Evolutionary conservation across 768 basidiomycete genomes (phyloP).

Genomic region (Leccinellum albellum): DNA sequence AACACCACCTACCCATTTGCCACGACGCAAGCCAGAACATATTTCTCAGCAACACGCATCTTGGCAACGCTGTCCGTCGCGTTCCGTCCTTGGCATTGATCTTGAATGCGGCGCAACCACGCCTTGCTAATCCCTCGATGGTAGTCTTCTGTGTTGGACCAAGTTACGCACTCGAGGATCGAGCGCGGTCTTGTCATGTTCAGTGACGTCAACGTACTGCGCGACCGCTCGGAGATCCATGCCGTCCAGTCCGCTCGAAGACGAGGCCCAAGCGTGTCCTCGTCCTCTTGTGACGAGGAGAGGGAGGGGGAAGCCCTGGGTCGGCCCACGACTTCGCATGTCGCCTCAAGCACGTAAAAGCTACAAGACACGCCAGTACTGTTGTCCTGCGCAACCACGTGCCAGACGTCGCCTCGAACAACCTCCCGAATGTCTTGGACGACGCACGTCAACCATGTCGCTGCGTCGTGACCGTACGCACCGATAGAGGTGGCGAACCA

Average conservation of each 20-base stretch:
- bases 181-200: neutral
- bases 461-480: constrained; percentile 28
- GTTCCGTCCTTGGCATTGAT: constrained; percentile 33
- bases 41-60: constrained; percentile 52
- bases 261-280: constrained; percentile 2
- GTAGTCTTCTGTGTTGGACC: constrained; percentile 73
- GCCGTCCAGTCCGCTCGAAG: constrained; percentile 64
- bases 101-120: constrained; percentile 50
- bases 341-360: constrained; percentile 62
- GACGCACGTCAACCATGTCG: constrained; percentile 32
- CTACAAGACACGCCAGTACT: constrained; percentile 22
- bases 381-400: constrained; percentile 34
- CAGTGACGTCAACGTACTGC: neutral
- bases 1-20: constrained; percentile 52
- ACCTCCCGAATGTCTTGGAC: constrained; percentile 52
- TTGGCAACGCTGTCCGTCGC: constrained; percentile 40
- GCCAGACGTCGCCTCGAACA: constrained; percentile 59
- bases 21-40: constrained; percentile 68
- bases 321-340: constrained; percentile 68
- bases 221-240: constrained; percentile 41
- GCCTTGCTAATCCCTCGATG: constrained; percentile 60
- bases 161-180: constrained; percentile 42
- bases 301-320: constrained; percentile 12
- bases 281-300: constrained; percentile 3
- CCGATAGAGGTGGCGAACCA: constrained; percentile 63